A percentile compares a stretch with the other conserved stretches of the same genome.
Conservation (phyloP, 441 rosid species). For the Erysimum pusillum region DNA sequence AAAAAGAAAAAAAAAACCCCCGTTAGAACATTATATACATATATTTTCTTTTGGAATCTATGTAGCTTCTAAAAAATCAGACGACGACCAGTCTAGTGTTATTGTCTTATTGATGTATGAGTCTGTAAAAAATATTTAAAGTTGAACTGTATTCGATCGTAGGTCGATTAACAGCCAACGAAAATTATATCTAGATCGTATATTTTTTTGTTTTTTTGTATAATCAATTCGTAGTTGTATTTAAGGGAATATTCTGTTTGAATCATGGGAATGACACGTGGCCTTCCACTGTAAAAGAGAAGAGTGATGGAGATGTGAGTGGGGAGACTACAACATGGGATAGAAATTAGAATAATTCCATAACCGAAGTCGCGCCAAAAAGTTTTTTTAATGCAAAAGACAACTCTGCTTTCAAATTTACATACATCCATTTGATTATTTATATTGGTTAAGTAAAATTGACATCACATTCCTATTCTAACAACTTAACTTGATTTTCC, state of each 20-base stretch:
- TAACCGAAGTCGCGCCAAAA: slow-evolving; percentile 41
- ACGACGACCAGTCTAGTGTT: background rate
- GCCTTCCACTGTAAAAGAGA: slow-evolving; percentile 43
- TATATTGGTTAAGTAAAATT: background rate
- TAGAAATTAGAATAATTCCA: slow-evolving; percentile 33
- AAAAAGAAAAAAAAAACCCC: background rate
- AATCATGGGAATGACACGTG: slow-evolving; percentile 33
- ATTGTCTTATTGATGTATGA: background rate
- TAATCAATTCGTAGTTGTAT: background rate
- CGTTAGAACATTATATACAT: background rate
- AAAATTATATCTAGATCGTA: background rate
- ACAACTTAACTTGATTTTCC: background rate
- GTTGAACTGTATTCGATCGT: background rate
- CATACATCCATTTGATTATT: slow-evolving; percentile 20
- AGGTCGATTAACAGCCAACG: background rate
- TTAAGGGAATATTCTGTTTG: slow-evolving; percentile 15
- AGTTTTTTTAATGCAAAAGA: slow-evolving; percentile 17
- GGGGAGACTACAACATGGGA: slow-evolving; percentile 8
- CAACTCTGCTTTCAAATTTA: slow-evolving; percentile 37
- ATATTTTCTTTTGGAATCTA: background rate
- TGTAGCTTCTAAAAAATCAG: background rate
- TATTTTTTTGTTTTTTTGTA: background rate
- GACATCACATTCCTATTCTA: slow-evolving; percentile 13
- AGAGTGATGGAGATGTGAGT: slow-evolving; percentile 49
- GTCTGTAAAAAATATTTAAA: background rate